phyloP scores from a whole-genome alignment of 805 yeast species.

The Barnettozyma sucrosica region DNA sequence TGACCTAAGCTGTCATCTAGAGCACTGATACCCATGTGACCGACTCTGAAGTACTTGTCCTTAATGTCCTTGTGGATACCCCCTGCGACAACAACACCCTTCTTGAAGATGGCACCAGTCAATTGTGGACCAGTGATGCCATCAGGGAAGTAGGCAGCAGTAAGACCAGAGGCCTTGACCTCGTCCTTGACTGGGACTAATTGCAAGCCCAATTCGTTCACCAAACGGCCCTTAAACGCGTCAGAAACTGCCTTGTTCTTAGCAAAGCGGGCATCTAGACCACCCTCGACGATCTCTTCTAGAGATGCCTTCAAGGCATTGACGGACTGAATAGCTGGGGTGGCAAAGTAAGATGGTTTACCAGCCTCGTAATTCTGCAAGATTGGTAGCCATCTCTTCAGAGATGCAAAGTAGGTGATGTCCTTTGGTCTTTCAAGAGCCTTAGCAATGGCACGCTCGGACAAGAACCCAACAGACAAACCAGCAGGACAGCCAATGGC shows the following conservation, averaged over 20 bases:
- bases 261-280: slow-evolving; percentile 55
- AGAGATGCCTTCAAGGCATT: slow-evolving; percentile 77
- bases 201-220: slow-evolving; percentile 57
- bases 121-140: slow-evolving; percentile 65
- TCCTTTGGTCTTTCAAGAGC: slow-evolving; percentile 46
- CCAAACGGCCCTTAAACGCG: slow-evolving; percentile 50
- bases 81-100: slow-evolving; percentile 78
- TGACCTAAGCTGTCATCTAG: slow-evolving; percentile 50
- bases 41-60: slow-evolving; percentile 83
- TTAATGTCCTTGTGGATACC: slow-evolving; percentile 82
- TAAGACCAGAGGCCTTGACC: slow-evolving; percentile 80
- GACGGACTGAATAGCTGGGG: slow-evolving; percentile 87
- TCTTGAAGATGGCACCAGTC: slow-evolving; percentile 46
- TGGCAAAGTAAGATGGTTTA: slow-evolving; percentile 84
- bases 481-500: slow-evolving; percentile 96
- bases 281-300: slow-evolving; percentile 54
- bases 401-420: slow-evolving; percentile 52
- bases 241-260: slow-evolving; percentile 59
- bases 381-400: slow-evolving; percentile 83
- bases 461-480: slow-evolving; percentile 67
- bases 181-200: slow-evolving; percentile 52
- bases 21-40: slow-evolving; percentile 91
- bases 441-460: slow-evolving; percentile 65
- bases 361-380: slow-evolving; percentile 83
- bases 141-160: slow-evolving; percentile 81